These are phyloP conservation scores for Amborella trichopoda DNA, from an alignment of 164 flowering plant genomes.

Conservation along the genomic window DNA sequence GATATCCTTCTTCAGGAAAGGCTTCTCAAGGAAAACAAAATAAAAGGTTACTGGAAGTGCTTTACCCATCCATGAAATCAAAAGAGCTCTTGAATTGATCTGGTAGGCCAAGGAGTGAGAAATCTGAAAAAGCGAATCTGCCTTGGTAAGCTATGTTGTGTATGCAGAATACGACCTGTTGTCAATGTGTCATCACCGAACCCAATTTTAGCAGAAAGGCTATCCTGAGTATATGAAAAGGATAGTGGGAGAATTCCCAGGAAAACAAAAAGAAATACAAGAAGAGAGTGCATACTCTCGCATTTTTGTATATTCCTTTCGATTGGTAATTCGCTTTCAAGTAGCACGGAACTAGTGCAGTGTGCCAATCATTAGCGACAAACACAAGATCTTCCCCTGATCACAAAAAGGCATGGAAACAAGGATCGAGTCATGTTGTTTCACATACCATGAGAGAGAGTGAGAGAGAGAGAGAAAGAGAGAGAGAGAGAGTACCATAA, in stretches of 20 bases:
- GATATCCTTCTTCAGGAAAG: neutral
- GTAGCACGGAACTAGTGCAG: conserved; percentile 78
- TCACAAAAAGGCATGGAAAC: too few relatives aligned
- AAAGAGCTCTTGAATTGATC: conserved; percentile 55
- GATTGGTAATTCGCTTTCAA: conserved; percentile 51
- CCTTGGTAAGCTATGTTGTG: conserved; percentile 97
- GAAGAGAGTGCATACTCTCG: conserved; percentile 35
- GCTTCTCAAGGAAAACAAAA: neutral
- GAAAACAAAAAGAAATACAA: neutral
- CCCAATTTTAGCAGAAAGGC: neutral
- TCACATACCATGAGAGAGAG: neutral
- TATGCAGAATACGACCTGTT: conserved; percentile 76
- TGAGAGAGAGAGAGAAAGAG: conserved; percentile 1
- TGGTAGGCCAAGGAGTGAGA: conserved; percentile 62
- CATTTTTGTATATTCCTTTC: conserved; percentile 43
- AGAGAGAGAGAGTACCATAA: conserved; percentile 44
- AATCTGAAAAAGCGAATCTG: conserved; percentile 74
- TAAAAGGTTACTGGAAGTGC: neutral
- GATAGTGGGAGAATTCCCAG: neutral
- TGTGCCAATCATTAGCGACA: conserved; percentile 82
- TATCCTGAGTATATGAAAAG: neutral
- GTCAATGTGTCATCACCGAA: conserved; percentile 1
- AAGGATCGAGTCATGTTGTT: too few relatives aligned
- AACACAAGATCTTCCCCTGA: conserved; percentile 75
- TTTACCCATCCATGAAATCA: conserved; percentile 88